phyloP scores from a whole-genome alignment of 495 filamentous ascomycete genomes.

The Acidomyces sp. region DNA sequence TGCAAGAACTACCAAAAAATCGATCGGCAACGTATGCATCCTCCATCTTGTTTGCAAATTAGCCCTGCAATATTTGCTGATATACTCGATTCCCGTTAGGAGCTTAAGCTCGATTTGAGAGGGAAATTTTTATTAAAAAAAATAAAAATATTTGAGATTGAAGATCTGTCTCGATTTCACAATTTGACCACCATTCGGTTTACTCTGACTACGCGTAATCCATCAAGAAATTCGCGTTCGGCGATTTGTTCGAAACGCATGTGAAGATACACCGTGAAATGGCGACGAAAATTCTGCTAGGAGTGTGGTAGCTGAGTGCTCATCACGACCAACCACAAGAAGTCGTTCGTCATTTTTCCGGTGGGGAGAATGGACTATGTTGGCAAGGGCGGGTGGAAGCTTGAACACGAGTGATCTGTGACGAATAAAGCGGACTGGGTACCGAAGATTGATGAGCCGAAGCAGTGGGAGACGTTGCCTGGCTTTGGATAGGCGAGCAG shows the following conservation, averaged over 20 bases:
- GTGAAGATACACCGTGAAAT: conserved; percentile 1
- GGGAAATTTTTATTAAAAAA: no score
- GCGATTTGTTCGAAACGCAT: not conserved
- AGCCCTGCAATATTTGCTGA: no score
- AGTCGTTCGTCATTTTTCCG: not conserved
- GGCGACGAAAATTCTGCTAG: conserved; percentile 1
- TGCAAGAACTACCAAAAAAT: not conserved
- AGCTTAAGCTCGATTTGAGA: no score
- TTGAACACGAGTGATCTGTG: not conserved
- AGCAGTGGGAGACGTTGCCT: not conserved
- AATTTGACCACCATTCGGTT: no score
- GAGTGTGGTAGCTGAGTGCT: conserved; percentile 4
- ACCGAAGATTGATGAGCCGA: not conserved
- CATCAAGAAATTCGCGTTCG: not conserved
- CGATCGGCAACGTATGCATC: no score
- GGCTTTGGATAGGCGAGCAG: no score
- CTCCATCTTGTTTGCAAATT: no score
- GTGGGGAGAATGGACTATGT: conserved; percentile 1
- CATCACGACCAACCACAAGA: conserved; percentile 5
- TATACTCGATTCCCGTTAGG: no score
- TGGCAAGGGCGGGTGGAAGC: not conserved
- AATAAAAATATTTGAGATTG: no score
- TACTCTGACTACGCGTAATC: no score
- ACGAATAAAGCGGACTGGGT: conserved; percentile 1
- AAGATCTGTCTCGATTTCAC: no score